A percentile compares a stretch with the other conserved stretches of the same genome.
These are phyloP conservation scores for Mallotus japonicus DNA, from an alignment of 441 rosid species.

Conservation along the genomic window DNA sequence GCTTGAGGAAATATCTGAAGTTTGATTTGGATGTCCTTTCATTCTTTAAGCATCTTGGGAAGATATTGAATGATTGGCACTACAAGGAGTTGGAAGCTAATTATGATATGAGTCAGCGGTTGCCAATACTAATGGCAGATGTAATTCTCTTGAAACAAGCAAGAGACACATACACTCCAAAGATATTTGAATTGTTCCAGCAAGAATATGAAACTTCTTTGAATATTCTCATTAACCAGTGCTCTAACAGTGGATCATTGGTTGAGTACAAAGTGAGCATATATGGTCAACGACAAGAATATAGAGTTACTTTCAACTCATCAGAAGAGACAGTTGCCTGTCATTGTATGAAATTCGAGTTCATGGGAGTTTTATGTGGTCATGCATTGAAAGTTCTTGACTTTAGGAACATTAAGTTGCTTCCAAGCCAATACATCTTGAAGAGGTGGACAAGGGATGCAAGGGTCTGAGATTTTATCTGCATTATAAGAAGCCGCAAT, in stretches of 20 bases:
- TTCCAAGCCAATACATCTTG: slow-evolving; percentile 27
- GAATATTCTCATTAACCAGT: slow-evolving; percentile 29
- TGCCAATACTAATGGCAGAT: slow-evolving; percentile 28
- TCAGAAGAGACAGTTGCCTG: slow-evolving; percentile 22
- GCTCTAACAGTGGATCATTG: slow-evolving; percentile 21
- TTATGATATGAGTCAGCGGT: slow-evolving; percentile 27
- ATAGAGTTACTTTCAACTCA: slow-evolving; percentile 18
- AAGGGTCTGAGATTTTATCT: slow-evolving; percentile 20
- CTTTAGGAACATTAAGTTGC: slow-evolving; percentile 29
- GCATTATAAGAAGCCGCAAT: neutral
- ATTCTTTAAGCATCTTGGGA: slow-evolving; percentile 31
- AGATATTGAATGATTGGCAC: slow-evolving; percentile 27
- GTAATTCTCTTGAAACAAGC: slow-evolving; percentile 31
- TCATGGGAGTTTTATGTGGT: slow-evolving; percentile 32
- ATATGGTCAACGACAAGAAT: slow-evolving; percentile 22
- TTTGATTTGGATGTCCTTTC: slow-evolving; percentile 24
- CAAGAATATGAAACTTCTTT: slow-evolving; percentile 31
- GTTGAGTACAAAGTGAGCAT: slow-evolving; percentile 13
- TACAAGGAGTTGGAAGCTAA: slow-evolving; percentile 33
- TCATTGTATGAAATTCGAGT: slow-evolving; percentile 34
- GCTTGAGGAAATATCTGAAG: slow-evolving; percentile 26
- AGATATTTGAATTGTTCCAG: slow-evolving; percentile 30
- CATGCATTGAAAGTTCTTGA: slow-evolving; percentile 29
- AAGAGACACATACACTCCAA: slow-evolving; percentile 27
- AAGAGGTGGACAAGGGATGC: slow-evolving; percentile 34